These are phyloP conservation scores for Vaucheria bursata DNA, from an alignment of 352 stramenopile genomes.

Conservation along the genomic window DNA sequence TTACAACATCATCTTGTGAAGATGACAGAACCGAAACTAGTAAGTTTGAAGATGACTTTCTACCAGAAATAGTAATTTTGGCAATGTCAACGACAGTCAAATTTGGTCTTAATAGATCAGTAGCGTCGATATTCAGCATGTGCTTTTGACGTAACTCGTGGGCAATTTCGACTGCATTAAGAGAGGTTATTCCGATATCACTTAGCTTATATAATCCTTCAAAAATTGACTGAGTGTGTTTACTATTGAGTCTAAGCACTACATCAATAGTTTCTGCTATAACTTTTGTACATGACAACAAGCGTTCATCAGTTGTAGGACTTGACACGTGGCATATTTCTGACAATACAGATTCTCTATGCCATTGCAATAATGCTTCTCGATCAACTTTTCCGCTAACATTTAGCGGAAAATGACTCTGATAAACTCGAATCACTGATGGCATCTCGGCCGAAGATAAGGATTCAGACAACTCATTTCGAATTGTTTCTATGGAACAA, in stretches of 20 bases:
- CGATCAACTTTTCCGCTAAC: slow-evolving; percentile 31
- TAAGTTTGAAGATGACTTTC: too few relatives aligned
- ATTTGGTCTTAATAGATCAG: not conserved
- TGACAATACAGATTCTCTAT: too few relatives aligned
- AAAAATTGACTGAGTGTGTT: too few relatives aligned
- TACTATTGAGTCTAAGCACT: too few relatives aligned
- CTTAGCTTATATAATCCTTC: too few relatives aligned
- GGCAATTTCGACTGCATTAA: slow-evolving; percentile 34
- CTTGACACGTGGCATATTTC: too few relatives aligned
- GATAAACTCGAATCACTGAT: slow-evolving; percentile 11
- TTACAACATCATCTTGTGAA: too few relatives aligned
- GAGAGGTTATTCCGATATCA: slow-evolving; percentile 33
- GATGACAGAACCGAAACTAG: too few relatives aligned
- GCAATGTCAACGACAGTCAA: not conserved
- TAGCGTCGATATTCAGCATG: not conserved
- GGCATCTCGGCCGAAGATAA: slow-evolving; percentile 21
- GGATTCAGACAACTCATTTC: slow-evolving; percentile 5
- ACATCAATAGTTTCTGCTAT: too few relatives aligned
- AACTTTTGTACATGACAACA: too few relatives aligned
- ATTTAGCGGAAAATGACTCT: slow-evolving; percentile 25
- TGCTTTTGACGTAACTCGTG: not conserved
- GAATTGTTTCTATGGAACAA: not conserved
- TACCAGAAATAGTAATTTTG: too few relatives aligned
- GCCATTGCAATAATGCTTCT: slow-evolving; percentile 1
- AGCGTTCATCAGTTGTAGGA: too few relatives aligned